Evolutionary conservation across 1,284 basidiomycete species (phyloP).

Genomic region (Apiotrichum siamense): DNA sequence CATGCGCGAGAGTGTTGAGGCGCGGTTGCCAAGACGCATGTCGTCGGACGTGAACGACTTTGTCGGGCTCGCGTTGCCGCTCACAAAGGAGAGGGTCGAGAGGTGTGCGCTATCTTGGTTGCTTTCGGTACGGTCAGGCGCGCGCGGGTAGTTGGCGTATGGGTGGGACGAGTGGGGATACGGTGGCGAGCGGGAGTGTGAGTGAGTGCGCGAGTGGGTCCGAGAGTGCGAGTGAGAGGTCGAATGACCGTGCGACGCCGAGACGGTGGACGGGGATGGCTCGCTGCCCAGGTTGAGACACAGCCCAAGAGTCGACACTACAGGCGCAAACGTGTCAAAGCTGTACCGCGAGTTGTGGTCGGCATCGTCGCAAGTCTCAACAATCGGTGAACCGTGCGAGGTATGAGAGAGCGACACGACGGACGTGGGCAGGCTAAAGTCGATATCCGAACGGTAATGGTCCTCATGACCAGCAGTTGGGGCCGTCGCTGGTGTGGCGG

Average conservation of each 20-base stretch:
- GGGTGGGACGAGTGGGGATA: not conserved
- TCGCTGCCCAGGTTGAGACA: not conserved
- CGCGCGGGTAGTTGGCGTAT: not conserved
- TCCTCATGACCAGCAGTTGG: not conserved
- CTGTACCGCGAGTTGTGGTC: not conserved
- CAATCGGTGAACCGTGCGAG: not conserved
- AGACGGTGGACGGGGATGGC: not conserved
- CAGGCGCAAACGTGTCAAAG: not conserved
- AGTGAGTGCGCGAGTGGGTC: not conserved
- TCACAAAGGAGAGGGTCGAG: not conserved
- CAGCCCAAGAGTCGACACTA: not conserved
- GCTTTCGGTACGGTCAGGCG: too few species aligned
- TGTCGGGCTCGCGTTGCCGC: not conserved
- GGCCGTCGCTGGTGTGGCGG: not conserved
- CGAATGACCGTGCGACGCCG: not conserved
- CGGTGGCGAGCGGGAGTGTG: not conserved
- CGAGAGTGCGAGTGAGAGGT: not conserved
- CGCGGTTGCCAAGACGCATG: not conserved
- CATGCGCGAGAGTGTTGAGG: slow-evolving; percentile 6
- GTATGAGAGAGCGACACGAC: not conserved
- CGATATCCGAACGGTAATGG: not conserved
- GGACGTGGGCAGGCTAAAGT: slow-evolving; percentile 6
- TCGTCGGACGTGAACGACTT: not conserved
- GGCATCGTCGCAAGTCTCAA: too few species aligned
- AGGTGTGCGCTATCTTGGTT: too few species aligned